Evolutionary conservation across 495 filamentous ascomycete species (phyloP), one percentile per base, ranked within the genome.

Genomic region (Chaetomium cochliodes): DNA sequence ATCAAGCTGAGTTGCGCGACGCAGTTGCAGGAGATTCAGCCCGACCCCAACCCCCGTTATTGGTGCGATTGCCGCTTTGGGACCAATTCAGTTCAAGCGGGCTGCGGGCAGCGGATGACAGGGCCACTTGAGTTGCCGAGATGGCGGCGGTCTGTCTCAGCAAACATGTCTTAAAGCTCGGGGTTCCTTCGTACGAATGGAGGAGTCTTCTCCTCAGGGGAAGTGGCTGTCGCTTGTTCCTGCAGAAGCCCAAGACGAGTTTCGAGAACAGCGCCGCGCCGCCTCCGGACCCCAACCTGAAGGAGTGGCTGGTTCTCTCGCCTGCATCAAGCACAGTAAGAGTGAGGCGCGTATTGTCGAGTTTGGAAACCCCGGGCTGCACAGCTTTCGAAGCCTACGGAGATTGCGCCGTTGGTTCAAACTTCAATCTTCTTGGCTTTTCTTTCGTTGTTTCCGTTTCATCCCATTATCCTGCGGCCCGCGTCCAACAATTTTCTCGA

Each of bases 51-150:
- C 5, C 7, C 1, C 41, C 26, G 42, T 22, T 50, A 65, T 65
- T 65, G 63, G 63, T 60, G 49, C 63, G 26, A 55, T 65, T 60
- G 57, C 63, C 63, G 63, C 63, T 50, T 18, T 51, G 12, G 15
- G 26, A 39, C 55, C 49, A 26, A 41, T 65, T 65, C 56, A 39
- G 63, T 60, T 15, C 41, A 65, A 60, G 56, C 49, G 56, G 56
- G 33, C 57, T 60, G 47, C 63, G 46, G 46, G 37, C 49, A 23
- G 20, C 18, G 22, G 15, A 7, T 25, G 47, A 26, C 59, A 53
- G 33, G 37, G 47, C 20, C 49, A 13, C n/a, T 15, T 5, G 23
- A 22, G 39, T 16, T 55, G 60, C 51, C 60, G 49, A 44, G 23
- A 44, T 42, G 50, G 60, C 5, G 50, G 23, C 11, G 50, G 25